These are phyloP conservation scores for Hevea brasiliensis DNA, from an alignment of 345 rosid species.

Conservation along the genomic window DNA sequence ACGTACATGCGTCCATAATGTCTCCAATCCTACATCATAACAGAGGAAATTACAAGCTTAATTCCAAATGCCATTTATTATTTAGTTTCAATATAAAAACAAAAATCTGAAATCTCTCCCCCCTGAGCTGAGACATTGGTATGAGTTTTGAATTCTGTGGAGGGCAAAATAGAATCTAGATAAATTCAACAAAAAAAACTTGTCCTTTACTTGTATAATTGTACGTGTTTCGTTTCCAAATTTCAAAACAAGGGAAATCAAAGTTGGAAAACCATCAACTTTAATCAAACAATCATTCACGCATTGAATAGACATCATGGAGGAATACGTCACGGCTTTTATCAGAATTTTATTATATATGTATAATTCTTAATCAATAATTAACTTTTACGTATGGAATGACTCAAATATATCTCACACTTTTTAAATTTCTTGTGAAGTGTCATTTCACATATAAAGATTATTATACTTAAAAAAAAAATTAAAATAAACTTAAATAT, in stretches of 20 bases:
- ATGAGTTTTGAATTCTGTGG: too few species aligned
- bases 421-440: background rate
- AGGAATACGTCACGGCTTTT: background rate
- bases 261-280: background rate
- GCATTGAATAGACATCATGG: background rate
- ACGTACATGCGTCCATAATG: background rate
- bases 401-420: background rate
- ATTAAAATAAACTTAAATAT: too few species aligned
- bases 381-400: background rate
- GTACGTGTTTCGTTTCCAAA: too few species aligned
- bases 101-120: background rate
- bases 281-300: background rate
- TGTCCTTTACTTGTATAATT: background rate
- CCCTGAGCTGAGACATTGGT: too few species aligned
- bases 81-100: background rate
- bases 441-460: background rate
- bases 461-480: too few species aligned
- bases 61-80: too few species aligned
- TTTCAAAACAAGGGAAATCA: background rate
- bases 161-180: background rate
- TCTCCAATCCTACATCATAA: conserved; percentile 8
- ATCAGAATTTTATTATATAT: background rate
- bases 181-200: background rate
- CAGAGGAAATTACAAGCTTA: too few species aligned
- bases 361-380: too few species aligned